These are phyloP conservation scores for Penicillium arizonense DNA, from an alignment of 495 filamentous ascomycete genomes.

Conservation along the genomic window DNA sequence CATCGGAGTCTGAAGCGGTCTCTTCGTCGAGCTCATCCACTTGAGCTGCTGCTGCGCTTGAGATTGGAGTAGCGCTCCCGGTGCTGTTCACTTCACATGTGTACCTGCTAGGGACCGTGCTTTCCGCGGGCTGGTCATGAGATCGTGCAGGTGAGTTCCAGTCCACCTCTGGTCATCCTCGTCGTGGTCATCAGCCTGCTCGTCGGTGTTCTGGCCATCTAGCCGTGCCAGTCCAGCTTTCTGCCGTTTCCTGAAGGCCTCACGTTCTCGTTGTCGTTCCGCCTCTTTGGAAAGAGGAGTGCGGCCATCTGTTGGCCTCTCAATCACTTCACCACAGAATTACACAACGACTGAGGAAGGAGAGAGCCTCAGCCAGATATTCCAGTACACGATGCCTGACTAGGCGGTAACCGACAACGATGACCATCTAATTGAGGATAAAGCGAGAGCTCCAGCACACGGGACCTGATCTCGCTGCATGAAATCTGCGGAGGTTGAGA, in stretches of 20 bases:
- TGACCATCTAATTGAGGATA: no score
- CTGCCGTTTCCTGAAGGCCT: conserved; percentile 28
- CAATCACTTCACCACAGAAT: conserved; percentile 49
- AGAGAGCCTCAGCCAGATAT: no score
- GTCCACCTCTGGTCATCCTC: conserved; percentile 47
- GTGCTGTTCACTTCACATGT: conserved; percentile 27
- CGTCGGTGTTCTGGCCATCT: conserved; percentile 22
- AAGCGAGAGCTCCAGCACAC: no score
- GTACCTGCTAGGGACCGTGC: conserved; percentile 33
- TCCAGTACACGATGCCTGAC: no score
- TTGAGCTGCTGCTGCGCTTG: conserved; percentile 50
- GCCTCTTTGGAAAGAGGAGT: conserved; percentile 48
- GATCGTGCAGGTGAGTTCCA: conserved; percentile 57
- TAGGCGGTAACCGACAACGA: no score
- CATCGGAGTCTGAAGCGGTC: conserved; percentile 39
- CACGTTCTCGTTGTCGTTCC: conserved; percentile 38
- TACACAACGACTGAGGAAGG: no score
- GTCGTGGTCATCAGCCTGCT: conserved; percentile 36
- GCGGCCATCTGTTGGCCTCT: conserved; percentile 60
- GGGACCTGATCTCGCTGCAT: no score
- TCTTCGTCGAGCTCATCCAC: conserved; percentile 19
- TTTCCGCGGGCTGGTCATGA: conserved; percentile 59
- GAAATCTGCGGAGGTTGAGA: no score
- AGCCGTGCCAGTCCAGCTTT: conserved; percentile 24
- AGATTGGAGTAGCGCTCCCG: conserved; percentile 21